phyloP scores from a whole-genome alignment of 192 early-diverging fungal species.

The Coemansia sp. region DNA sequence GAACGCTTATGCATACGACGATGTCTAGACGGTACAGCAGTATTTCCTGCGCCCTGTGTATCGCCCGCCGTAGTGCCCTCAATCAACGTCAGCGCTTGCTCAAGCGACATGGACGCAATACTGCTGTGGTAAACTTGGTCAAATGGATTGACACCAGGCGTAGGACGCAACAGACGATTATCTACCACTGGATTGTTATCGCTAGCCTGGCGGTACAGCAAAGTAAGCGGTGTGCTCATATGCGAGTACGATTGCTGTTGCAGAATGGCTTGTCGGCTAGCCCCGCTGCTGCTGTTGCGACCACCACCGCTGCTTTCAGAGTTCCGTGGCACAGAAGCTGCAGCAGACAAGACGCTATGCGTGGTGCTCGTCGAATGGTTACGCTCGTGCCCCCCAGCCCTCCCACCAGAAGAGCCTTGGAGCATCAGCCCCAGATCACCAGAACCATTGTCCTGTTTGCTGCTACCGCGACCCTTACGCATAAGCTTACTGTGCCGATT shows the following conservation, averaged over 20 bases:
- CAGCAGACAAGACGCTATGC: conserved; percentile 14
- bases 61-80: conserved; percentile 24
- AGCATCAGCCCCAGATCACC: conserved; percentile 5
- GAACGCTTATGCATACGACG: conserved; percentile 45
- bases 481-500: conserved; percentile 33
- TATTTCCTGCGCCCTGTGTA: background rate
- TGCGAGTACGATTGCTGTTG: conserved; percentile 10
- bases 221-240: background rate
- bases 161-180: conserved; percentile 5
- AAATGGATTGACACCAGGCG: conserved; percentile 24
- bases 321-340: conserved; percentile 1
- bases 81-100: conserved; percentile 41
- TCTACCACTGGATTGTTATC: conserved; percentile 8
- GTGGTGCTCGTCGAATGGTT: conserved; percentile 24
- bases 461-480: conserved; percentile 18
- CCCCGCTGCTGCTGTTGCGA: conserved; percentile 8
- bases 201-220: conserved; percentile 5
- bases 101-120: conserved; percentile 40
- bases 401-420: conserved; percentile 7
- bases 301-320: conserved; percentile 26
- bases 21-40: conserved; percentile 2
- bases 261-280: conserved; percentile 6
- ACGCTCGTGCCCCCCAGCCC: conserved; percentile 18
- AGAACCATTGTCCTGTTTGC: conserved; percentile 11
- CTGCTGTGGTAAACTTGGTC: conserved; percentile 33